Evolutionary conservation across 1,284 basidiomycete species (phyloP), one percentile per base, ranked within the genome.

Genomic region (Leccinum ponderosum): DNA sequence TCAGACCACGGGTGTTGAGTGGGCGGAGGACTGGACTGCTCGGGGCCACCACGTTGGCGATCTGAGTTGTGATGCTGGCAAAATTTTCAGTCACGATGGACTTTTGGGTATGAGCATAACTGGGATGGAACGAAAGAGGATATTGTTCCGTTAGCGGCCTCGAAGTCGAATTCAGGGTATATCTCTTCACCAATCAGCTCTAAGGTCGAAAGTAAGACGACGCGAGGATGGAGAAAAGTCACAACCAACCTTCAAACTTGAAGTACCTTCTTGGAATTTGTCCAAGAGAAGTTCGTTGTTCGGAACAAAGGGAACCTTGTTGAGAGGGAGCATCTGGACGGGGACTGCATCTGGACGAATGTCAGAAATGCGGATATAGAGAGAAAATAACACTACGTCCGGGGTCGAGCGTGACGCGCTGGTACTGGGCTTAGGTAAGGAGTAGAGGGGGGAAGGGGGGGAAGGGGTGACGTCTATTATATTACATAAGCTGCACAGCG

Each of bases 111-210:
- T 73, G 67, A 60, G 57, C 61, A 57, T 63, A 25, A 58, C 60
- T 65, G 73, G 27, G 79, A 78, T n/a, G 84, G 82, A 51, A 86
- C 78, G 64, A 87, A 85, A 50, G 83, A 84, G 51, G 72, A 76
- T 56, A 76, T 65, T 8, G 86, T 86, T 20, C 86, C 84, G 64
- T 84, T 83, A n/a, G 84, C 85, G 51, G 88, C 89, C 73, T 90
- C 84, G 6, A 82, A 78, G 66, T 92, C 90, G 66, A 92, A 94
- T 76, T 95, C 93, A 69, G 95, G 93, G 65, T 92, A 93, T 55
- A 95, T 95, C 68, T 94, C 92, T 77, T 94, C 92, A 20, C 93
- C 93, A 58, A 95, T 94, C 7, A 95, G 80, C 70, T 94, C 93
- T 91, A 68, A 20, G 60, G 52, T 27, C 27, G 3, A 4, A 61